Evolutionary conservation across 2,329 filamentous ascomycete genomes (phyloP).

Genomic region (Alternaria ethzedia): DNA sequence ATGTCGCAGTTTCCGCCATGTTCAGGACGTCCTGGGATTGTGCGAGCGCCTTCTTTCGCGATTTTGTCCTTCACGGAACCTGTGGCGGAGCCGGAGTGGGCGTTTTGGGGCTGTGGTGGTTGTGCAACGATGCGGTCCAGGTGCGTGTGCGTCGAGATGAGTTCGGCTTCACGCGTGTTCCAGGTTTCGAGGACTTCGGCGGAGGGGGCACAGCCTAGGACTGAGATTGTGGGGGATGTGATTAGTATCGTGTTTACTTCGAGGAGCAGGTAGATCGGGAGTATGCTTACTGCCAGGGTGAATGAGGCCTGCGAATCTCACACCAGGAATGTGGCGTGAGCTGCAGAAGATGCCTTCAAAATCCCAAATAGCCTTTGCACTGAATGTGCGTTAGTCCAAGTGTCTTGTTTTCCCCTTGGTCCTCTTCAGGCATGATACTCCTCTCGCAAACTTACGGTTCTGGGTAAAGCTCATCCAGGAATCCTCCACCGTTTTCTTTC

Average conservation of each 20-base stretch:
- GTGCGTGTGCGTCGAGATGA: slow-evolving; percentile 71
- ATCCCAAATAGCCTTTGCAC: slow-evolving; percentile 78
- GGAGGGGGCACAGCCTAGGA: slow-evolving; percentile 78
- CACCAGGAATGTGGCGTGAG: slow-evolving; percentile 74
- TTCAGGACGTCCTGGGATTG: slow-evolving; percentile 82
- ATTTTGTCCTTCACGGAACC: slow-evolving; percentile 69
- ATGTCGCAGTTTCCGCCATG: slow-evolving; percentile 93
- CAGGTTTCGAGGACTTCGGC: slow-evolving; percentile 77
- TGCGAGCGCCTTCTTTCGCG: slow-evolving; percentile 79
- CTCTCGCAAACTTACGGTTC: slow-evolving; percentile 64
- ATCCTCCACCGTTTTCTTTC: slow-evolving; percentile 83
- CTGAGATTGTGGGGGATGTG: neutral
- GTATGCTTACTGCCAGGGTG: slow-evolving; percentile 71
- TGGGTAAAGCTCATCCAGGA: slow-evolving; percentile 86
- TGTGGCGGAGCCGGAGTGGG: slow-evolving; percentile 72
- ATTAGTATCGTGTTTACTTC: neutral
- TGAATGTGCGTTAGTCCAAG: slow-evolving; percentile 40
- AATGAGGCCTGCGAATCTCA: slow-evolving; percentile 87
- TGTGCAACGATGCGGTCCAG: slow-evolving; percentile 73
- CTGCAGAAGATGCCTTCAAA: slow-evolving; percentile 82
- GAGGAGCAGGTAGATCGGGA: no score
- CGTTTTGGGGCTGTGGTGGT: slow-evolving; percentile 73
- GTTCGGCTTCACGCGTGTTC: slow-evolving; percentile 82
- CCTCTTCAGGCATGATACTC: no score
- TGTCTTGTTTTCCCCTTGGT: no score